Conservation (phyloP, 176 grass and related monocot genomes). For the Triticum urartu region DNA sequence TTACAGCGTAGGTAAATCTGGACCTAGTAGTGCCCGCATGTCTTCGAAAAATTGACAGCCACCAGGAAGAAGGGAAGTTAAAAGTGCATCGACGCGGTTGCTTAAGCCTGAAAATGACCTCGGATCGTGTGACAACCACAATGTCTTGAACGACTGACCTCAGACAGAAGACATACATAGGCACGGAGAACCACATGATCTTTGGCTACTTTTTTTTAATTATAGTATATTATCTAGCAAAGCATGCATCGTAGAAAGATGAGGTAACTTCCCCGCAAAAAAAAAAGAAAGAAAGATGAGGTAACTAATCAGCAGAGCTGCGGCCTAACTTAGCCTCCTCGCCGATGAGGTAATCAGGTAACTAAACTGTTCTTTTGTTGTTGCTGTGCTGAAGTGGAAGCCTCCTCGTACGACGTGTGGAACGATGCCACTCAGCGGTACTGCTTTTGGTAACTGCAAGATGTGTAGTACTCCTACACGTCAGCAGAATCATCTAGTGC, state of each 20-base stretch:
- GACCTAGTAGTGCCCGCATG: background rate
- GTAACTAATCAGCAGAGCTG: background rate
- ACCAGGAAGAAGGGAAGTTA: background rate
- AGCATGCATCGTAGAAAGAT: background rate
- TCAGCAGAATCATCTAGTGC: background rate
- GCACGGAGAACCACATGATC: background rate
- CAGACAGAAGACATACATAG: background rate
- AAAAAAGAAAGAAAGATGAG: background rate
- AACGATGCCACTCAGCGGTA: background rate
- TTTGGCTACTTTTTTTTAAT: background rate
- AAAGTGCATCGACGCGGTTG: background rate
- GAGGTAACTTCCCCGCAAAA: background rate
- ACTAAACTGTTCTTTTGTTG: background rate
- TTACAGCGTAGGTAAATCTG: background rate
- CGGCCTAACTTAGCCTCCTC: background rate
- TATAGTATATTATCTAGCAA: background rate
- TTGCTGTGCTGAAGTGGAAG: background rate
- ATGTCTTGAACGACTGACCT: background rate
- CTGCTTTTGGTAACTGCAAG: background rate
- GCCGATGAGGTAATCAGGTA: too few species aligned
- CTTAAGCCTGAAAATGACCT: background rate
- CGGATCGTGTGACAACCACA: background rate
- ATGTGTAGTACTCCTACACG: too few species aligned
- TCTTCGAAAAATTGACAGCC: background rate
- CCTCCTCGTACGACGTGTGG: slow-evolving; percentile 1